phyloP scores from a whole-genome alignment of 2,329 filamentous ascomycete species.

The Cephalotrichum gorgonifer region DNA sequence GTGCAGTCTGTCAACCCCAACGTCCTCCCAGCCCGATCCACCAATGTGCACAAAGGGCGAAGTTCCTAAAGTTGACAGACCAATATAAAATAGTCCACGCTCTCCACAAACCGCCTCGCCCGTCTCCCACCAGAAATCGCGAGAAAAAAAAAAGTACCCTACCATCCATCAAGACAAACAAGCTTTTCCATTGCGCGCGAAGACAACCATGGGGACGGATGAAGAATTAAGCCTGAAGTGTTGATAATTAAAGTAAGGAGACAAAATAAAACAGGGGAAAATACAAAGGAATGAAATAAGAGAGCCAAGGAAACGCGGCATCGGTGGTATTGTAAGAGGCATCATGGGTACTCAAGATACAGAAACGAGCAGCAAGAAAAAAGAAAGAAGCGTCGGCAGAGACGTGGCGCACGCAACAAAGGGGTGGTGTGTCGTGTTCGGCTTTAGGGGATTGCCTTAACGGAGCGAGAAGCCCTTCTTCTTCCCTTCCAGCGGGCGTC shows the following conservation, averaged over 20 bases:
- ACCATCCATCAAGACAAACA: conserved; percentile 4
- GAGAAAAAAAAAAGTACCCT: conserved; percentile 5
- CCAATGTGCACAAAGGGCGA: neutral
- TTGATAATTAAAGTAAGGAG: neutral
- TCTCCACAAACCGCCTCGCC: neutral
- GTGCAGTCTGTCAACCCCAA: neutral
- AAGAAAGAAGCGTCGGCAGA: conserved; percentile 7
- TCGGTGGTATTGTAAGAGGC: conserved; percentile 48
- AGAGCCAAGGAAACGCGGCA: conserved; percentile 38
- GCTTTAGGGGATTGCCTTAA: too few relatives aligned
- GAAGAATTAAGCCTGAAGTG: conserved; percentile 2
- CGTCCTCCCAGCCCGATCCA: neutral
- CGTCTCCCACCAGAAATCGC: conserved; percentile 4
- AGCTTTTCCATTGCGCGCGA: conserved; percentile 2
- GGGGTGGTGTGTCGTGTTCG: conserved; percentile 9
- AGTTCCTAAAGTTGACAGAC: neutral
- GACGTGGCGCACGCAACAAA: conserved; percentile 3
- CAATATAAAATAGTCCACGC: neutral
- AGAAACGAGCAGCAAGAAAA: conserved; percentile 32
- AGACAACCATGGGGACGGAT: conserved; percentile 4
- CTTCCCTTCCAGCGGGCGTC: conserved; percentile 90
- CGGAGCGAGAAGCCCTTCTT: conserved; percentile 99
- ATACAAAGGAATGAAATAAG: conserved; percentile 22
- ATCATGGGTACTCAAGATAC: conserved; percentile 48
- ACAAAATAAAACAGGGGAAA: conserved; percentile 20